phyloP scores from a whole-genome alignment of 2,329 filamentous ascomycete species.

The Myriosclerotinia duriaeana region DNA sequence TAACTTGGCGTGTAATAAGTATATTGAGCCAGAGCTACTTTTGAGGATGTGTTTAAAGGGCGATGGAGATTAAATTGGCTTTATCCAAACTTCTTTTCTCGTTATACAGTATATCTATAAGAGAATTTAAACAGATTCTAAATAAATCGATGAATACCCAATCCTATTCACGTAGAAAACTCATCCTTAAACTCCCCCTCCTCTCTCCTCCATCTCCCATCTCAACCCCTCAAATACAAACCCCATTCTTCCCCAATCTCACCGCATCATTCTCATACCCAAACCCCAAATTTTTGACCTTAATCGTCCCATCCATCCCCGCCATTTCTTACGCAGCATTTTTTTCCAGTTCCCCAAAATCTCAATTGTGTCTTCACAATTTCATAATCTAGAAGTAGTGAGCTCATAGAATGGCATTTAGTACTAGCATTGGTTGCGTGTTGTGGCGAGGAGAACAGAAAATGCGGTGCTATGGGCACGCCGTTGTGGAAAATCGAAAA shows the following conservation, averaged over 20 bases:
- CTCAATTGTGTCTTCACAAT: background rate
- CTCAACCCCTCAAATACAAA: background rate
- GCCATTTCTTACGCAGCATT: background rate
- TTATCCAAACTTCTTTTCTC: background rate
- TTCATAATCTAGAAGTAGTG: background rate
- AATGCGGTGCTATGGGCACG: slow-evolving; percentile 25
- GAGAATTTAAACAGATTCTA: background rate
- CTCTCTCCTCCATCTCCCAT: too few relatives aligned
- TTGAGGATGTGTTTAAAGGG: too few relatives aligned
- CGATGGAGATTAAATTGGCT: too few relatives aligned
- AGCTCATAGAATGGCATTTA: slow-evolving; percentile 17
- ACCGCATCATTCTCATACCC: background rate
- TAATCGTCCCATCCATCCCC: background rate
- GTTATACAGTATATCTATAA: background rate
- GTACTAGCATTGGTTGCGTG: slow-evolving; percentile 18
- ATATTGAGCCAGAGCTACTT: too few relatives aligned
- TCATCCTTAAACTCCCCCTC: too few relatives aligned
- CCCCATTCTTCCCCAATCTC: background rate
- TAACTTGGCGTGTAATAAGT: too few relatives aligned
- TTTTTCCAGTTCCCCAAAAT: background rate
- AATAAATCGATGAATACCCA: too few relatives aligned
- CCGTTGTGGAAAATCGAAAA: slow-evolving; percentile 24
- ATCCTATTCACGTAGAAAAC: too few relatives aligned
- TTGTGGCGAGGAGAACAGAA: slow-evolving; percentile 27
- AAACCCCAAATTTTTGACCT: background rate